Conservation (phyloP, 345 rosid species). For the Streptanthus diversifolius region DNA sequence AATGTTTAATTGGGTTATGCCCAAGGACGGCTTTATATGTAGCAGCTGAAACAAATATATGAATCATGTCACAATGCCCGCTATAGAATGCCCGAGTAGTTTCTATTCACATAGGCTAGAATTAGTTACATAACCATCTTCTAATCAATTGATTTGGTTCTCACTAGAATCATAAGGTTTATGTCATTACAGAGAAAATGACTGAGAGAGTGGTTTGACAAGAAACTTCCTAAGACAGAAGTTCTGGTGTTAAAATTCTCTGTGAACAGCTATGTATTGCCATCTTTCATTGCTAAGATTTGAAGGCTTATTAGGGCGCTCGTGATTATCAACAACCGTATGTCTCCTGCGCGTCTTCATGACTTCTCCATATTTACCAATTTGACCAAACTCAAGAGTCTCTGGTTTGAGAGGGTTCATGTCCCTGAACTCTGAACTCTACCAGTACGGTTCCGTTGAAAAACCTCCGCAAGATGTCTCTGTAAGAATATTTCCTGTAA, state of each 20-base stretch:
- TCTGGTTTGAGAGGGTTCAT: slow-evolving; percentile 80
- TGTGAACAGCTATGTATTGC: slow-evolving; percentile 54
- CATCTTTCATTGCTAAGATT: slow-evolving; percentile 78
- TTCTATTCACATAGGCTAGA: slow-evolving; percentile 72
- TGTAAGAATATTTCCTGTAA: too few relatives aligned
- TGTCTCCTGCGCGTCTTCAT: slow-evolving; percentile 44
- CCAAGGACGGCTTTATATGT: too few relatives aligned
- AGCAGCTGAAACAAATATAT: too few relatives aligned
- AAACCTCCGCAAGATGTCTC: slow-evolving; percentile 54
- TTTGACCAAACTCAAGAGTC: slow-evolving; percentile 56
- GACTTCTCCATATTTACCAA: slow-evolving; percentile 54
- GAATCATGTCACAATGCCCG: too few relatives aligned
- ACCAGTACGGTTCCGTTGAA: slow-evolving; percentile 39
- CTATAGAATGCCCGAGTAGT: slow-evolving; percentile 65
- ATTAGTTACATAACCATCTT: background rate
- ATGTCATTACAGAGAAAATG: slow-evolving; percentile 57
- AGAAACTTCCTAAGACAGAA: slow-evolving; percentile 85
- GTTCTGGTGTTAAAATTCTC: slow-evolving; percentile 74
- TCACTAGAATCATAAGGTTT: background rate
- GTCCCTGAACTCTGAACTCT: slow-evolving; percentile 45
- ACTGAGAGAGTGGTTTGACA: slow-evolving; percentile 67
- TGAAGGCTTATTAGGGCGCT: slow-evolving; percentile 70
- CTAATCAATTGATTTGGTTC: background rate
- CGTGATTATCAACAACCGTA: slow-evolving; percentile 57
- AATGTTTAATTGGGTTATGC: too few relatives aligned